phyloP scores from a whole-genome alignment of 73 alveolate species.

The Loxodes magnus region DNA sequence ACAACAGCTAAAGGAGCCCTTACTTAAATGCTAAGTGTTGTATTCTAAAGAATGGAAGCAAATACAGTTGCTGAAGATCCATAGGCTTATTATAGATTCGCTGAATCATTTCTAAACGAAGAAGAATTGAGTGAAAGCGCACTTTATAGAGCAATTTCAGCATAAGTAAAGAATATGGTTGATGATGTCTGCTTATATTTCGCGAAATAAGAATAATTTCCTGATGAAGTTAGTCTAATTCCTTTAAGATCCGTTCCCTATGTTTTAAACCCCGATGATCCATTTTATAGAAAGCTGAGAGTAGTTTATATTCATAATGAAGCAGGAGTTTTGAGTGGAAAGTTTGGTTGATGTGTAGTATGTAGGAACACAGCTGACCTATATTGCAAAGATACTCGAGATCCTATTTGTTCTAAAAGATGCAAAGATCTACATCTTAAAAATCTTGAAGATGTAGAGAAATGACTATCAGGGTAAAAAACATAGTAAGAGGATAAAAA shows the following conservation, averaged over 20 bases:
- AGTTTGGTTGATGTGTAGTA: constrained; percentile 94
- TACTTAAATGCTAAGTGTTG: constrained; percentile 45
- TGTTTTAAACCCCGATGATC: constrained; percentile 31
- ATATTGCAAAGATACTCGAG: constrained; percentile 72
- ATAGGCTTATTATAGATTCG: constrained; percentile 5
- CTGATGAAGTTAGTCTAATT: constrained; percentile 5
- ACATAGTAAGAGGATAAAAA: constrained; percentile 33
- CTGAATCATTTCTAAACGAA: too few species aligned
- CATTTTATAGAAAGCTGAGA: constrained; percentile 30
- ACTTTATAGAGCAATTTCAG: not conserved
- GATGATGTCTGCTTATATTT: constrained; percentile 19
- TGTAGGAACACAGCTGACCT: constrained; percentile 78
- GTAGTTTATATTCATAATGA: constrained; percentile 68
- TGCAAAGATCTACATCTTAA: constrained; percentile 70
- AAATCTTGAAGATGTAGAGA: constrained; percentile 25
- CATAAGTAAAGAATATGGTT: constrained; percentile 14
- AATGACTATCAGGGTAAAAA: constrained; percentile 24
- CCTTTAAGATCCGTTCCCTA: constrained; percentile 34
- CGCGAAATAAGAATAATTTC: constrained; percentile 3
- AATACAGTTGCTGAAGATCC: constrained; percentile 20
- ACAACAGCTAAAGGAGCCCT: constrained; percentile 56
- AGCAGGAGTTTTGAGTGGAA: constrained; percentile 61
- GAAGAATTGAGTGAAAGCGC: constrained; percentile 7
- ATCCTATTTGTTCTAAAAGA: constrained; percentile 82
- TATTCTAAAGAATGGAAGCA: constrained; percentile 58